Evolutionary conservation across 768 basidiomycete species (phyloP), one percentile per base, ranked within the genome.

Genomic region (Chiua virens): DNA sequence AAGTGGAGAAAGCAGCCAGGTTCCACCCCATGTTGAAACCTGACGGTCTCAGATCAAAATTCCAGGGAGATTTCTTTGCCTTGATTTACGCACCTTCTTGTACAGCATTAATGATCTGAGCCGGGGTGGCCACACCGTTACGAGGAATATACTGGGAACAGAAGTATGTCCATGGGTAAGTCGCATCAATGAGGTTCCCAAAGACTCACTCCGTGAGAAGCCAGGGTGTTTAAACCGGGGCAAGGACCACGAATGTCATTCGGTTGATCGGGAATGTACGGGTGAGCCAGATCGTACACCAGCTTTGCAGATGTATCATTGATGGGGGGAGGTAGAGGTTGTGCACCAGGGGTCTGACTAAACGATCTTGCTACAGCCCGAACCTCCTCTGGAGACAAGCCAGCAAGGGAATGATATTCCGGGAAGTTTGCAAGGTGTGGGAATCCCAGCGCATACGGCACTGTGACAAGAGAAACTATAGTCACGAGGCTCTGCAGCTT

Each of bases 171-270:
- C 18, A 27, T 18, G 8, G 14, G 14, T 27, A 34, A 48, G 37
- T 23, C 2, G 13, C 5, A 8, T 41, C 36, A 13, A 18, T 9
- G 36, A 49, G 1, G 34, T 21, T 3, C 32, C 11, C 7, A 20
- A 30, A 45, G 6, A 46, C 63, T 53, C 13, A 66, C 63, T n/a
- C 63, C 63, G 8, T 64, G 63, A 60, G 63, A 57, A 14, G 63
- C 63, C 3, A 64, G 36, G 7, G 63, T 66, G 23, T 64, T 64
- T 44, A 64, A 39, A 46, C 63, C 63, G 1, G 63, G 63, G 35
- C 57, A 64, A 9, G 63, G 63, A 5, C 63, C 63, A 42, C 63
- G 63, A 23, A 66, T 56, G 21, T 65, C 63, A 22, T 59, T 54
- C 7, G 63, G 63, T 28, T 1, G 49, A 30, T 53, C 50, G 4